phyloP scores from a whole-genome alignment of 2,329 filamentous ascomycete genomes.

The Pseudogymnoascus verrucosus region DNA sequence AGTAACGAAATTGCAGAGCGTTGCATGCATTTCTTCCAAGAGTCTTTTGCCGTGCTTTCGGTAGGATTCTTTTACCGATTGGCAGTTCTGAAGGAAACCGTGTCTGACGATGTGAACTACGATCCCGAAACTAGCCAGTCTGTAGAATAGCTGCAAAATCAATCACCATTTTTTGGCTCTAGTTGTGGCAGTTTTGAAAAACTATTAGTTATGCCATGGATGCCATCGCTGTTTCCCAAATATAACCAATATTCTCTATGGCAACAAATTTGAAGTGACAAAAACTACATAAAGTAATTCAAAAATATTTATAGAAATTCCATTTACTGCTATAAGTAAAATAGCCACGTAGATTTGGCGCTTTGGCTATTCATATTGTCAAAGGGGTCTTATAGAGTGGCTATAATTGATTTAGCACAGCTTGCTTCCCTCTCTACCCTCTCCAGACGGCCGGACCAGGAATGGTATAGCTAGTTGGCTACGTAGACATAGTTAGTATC shows the following conservation, averaged over 20 bases:
- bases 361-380: neutral
- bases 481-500: neutral
- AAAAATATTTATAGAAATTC: neutral
- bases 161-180: no score
- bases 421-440: neutral
- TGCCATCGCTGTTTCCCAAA: no score
- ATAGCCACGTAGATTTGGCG: neutral
- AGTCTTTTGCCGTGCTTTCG: neutral
- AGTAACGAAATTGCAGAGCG: neutral
- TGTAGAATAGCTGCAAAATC: no score
- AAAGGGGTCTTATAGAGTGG: neutral
- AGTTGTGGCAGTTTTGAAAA: no score
- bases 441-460: slow-evolving; percentile 22
- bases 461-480: slow-evolving; percentile 21
- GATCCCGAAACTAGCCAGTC: no score
- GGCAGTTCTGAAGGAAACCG: no score
- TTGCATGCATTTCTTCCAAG: neutral
- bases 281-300: neutral
- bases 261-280: neutral
- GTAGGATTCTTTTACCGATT: no score
- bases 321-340: neutral
- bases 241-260: no score
- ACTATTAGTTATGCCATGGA: no score
- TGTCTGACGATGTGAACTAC: no score
- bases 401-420: neutral